Conservation (phyloP, 805 yeast species). For the Peterozyma toletana region DNA sequence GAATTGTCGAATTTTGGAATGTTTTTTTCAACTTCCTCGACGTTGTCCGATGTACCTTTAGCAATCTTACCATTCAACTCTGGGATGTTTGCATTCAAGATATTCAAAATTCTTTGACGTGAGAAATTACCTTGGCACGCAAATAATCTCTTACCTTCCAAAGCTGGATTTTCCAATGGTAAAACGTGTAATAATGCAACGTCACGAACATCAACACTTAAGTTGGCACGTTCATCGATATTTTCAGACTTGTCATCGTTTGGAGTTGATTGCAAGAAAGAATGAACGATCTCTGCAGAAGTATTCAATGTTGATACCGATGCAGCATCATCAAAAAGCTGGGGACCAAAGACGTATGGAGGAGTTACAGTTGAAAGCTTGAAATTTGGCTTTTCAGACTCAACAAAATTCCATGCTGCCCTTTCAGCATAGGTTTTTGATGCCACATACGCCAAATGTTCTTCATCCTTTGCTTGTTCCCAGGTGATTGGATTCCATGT, state of each 20-base stretch:
- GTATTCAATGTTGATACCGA: slow-evolving; percentile 17
- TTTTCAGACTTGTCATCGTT: slow-evolving; percentile 10
- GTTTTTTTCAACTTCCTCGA: slow-evolving; percentile 3
- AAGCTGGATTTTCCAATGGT: slow-evolving; percentile 14
- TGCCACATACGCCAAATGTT: slow-evolving; percentile 27
- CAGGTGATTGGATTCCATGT: slow-evolving; percentile 24
- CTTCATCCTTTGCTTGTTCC: slow-evolving; percentile 8
- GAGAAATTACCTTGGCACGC: not conserved
- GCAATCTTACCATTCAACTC: slow-evolving; percentile 29
- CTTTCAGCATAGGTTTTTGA: slow-evolving; percentile 38
- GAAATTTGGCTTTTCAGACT: slow-evolving; percentile 24
- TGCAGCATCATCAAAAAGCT: slow-evolving; percentile 18
- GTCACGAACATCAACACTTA: slow-evolving; percentile 51
- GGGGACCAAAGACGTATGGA: slow-evolving; percentile 32
- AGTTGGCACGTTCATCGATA: slow-evolving; percentile 4
- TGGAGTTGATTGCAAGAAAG: slow-evolving; percentile 14
- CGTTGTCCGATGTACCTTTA: slow-evolving; percentile 26
- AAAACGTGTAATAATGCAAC: slow-evolving; percentile 50
- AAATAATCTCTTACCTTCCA: slow-evolving; percentile 5
- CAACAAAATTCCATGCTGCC: slow-evolving; percentile 31
- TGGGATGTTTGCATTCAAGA: slow-evolving; percentile 25
- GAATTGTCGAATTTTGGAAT: slow-evolving; percentile 2
- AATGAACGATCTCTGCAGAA: slow-evolving; percentile 22
- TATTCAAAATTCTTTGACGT: slow-evolving; percentile 23
- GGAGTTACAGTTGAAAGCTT: slow-evolving; percentile 25